A percentile compares a stretch with the other conserved stretches of the same genome.
Conservation (phyloP, 441 rosid genomes). For the California macrophylla region DNA sequence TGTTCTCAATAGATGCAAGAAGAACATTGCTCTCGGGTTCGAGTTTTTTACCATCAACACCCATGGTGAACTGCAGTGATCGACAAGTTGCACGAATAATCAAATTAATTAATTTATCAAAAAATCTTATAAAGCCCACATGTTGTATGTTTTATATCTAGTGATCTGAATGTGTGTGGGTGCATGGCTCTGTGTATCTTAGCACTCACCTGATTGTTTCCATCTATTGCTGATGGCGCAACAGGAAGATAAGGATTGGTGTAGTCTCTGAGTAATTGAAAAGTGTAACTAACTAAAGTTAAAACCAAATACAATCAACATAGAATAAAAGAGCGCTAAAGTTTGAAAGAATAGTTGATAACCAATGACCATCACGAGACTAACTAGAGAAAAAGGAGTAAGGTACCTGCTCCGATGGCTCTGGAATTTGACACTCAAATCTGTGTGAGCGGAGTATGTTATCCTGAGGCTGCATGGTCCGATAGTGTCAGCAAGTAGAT, state of each 20-base stretch:
- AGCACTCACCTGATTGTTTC: constrained; percentile 55
- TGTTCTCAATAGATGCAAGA: constrained; percentile 88
- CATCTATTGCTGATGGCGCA: constrained; percentile 96
- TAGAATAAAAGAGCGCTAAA: background rate
- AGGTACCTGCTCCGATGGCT: constrained; percentile 63
- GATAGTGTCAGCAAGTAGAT: constrained; percentile 70
- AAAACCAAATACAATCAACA: background rate
- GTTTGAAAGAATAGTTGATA: background rate
- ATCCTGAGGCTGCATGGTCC: constrained; percentile 78
- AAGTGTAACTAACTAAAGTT: background rate
- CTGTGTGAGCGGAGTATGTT: constrained; percentile 96
- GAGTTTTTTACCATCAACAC: constrained; percentile 83
- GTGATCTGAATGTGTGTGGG: too few relatives aligned
- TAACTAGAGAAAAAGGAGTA: too few relatives aligned
- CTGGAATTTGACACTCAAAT: constrained; percentile 95
- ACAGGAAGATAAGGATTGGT: constrained; percentile 36
- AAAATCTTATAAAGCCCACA: background rate
- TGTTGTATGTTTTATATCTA: background rate
- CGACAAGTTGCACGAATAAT: background rate
- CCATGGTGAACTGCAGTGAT: constrained; percentile 48
- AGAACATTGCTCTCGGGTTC: constrained; percentile 98
- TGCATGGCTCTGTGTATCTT: background rate
- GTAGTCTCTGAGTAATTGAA: constrained; percentile 62
- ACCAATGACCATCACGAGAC: background rate
- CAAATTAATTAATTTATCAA: background rate